A percentile compares a stretch with the other conserved stretches of the same genome.
Evolutionary conservation across 1,284 basidiomycete genomes (phyloP).

Genomic region (Boletus sp.): DNA sequence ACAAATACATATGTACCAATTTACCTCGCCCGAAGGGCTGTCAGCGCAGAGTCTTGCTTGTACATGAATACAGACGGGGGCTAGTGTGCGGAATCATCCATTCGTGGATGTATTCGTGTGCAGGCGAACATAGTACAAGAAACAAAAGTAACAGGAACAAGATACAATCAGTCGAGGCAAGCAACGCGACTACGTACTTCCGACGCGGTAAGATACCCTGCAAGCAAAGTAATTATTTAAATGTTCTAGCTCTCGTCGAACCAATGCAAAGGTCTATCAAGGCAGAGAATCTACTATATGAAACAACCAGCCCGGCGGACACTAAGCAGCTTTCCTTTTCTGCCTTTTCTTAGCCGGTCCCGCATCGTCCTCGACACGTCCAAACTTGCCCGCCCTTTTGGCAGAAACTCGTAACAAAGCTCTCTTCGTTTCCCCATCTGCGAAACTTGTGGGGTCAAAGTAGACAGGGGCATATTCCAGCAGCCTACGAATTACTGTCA

Average conservation of each 20-base stretch:
- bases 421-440: constrained; percentile 72
- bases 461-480: constrained; percentile 79
- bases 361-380: constrained; percentile 25
- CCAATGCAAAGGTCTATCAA: background rate
- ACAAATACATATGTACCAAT: no score
- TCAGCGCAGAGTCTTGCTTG: no score
- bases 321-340: constrained; percentile 13
- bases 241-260: background rate
- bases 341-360: constrained; percentile 29
- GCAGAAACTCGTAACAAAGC: constrained; percentile 50
- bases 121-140: no score
- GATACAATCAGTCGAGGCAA: no score
- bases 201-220: no score
- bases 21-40: no score
- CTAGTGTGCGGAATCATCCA: no score
- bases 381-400: constrained; percentile 38
- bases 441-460: constrained; percentile 69
- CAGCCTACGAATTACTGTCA: constrained; percentile 50
- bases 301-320: background rate
- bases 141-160: no score
- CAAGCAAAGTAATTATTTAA: no score
- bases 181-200: no score
- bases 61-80: no score
- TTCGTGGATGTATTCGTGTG: no score
- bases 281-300: background rate